Evolutionary conservation across 768 basidiomycete genomes (phyloP), one percentile per base, ranked within the genome.

Genomic region (Calocybe gangraenosa): DNA sequence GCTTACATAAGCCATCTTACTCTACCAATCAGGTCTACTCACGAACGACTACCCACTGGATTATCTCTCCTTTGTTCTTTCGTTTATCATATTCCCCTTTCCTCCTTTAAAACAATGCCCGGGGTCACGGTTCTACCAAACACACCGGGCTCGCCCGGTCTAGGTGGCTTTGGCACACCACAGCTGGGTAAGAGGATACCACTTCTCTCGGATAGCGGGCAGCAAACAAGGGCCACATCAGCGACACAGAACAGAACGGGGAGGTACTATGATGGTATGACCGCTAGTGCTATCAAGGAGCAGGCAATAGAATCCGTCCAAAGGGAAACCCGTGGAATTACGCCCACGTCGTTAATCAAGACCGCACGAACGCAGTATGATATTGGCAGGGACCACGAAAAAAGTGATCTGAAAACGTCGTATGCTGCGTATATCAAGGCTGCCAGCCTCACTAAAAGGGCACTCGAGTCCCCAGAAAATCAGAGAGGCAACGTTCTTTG

Each of bases 361-460:
- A 64, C 71, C 17, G 87, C 88, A 18, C 74, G 79, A 39, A 65
- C 63, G 11, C 84, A 85, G 62, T 71, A 77, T 37, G 61, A 68
- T 20, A 57, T 56, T 7, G 88, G 79, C 5, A 77, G 70, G 48
- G 67, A 70, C 7, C 55, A 62, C 49, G 85, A 88, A 56, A 62
- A 58, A 34, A 82, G 82, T 1, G 80, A 89, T 55, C 65, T 87
- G 43, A 75, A 72, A 60, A 72, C 65, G 15, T 84, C 86, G 2
- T 70, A 86, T 22, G 69, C 69, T 31, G 73, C 77, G 17, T 77
- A 79, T 52, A 75, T 81, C 21, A 81, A 74, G 59, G 77, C 84
- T 7, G 86, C 78, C 1, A 74, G 69, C 18, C 68, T 87, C 2
- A 67, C 75, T 0, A 70, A 73, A 51, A 72, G 78, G 64, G 70